Percentiles rank a stretch among this genome's conserved stretches.
phyloP scores from a whole-genome alignment of 331 rosid species.

The Acacia concinna region DNA sequence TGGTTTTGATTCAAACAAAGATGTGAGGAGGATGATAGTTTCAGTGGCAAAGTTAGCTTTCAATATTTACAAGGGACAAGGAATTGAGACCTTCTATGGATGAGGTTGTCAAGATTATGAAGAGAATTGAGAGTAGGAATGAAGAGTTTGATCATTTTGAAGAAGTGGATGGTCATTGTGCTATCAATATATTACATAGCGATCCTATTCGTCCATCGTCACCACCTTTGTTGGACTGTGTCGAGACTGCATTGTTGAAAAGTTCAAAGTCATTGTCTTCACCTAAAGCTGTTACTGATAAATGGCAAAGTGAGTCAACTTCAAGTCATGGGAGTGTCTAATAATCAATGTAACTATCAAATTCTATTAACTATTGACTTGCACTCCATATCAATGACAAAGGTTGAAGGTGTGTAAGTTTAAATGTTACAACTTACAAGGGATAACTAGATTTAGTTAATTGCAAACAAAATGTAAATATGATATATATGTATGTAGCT shows the following conservation, averaged over 20 bases:
- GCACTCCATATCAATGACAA: not conserved
- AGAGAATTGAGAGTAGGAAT: slow-evolving; percentile 1
- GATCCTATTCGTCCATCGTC: not conserved
- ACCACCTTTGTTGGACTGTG: slow-evolving; percentile 36
- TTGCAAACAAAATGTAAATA: not conserved
- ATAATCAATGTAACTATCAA: not conserved
- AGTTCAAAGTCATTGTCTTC: not conserved
- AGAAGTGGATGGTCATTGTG: not conserved
- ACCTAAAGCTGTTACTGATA: not conserved
- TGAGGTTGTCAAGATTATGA: slow-evolving; percentile 40
- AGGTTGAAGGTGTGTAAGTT: not conserved
- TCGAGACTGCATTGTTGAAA: slow-evolving; percentile 19
- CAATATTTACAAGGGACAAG: slow-evolving; percentile 51
- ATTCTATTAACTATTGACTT: not conserved
- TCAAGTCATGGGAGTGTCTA: not conserved
- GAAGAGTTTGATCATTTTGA: not conserved
- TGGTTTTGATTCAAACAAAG: slow-evolving; percentile 40
- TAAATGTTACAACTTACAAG: not conserved
- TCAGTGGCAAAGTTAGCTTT: slow-evolving; percentile 53
- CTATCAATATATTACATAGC: not conserved
- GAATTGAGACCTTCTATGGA: slow-evolving; percentile 56
- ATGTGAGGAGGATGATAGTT: slow-evolving; percentile 37
- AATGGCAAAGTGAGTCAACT: not conserved
- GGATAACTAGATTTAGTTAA: not conserved
- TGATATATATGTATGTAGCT: not conserved